Percentiles rank a stretch among this genome's conserved stretches.
These are phyloP conservation scores for Pneumocystis sp. DNA, from an alignment of 1,139 yeast genomes.

Conservation along the genomic window DNA sequence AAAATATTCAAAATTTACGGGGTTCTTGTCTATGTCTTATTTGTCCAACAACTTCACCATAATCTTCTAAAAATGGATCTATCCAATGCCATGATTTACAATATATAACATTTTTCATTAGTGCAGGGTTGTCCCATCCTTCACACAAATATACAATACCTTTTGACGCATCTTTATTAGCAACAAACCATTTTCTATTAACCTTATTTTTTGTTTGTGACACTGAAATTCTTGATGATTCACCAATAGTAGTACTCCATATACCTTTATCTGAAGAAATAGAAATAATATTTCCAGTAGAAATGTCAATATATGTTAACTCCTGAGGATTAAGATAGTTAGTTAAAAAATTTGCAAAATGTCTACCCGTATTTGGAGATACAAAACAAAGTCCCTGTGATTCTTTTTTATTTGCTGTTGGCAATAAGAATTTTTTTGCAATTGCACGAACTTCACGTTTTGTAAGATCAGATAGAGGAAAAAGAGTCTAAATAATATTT, in stretches of 20 bases:
- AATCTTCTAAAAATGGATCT: conserved; percentile 16
- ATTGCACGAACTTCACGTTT: conserved; percentile 61
- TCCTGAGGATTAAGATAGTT: conserved; percentile 72
- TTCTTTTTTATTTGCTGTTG: conserved; percentile 56
- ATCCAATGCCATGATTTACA: conserved; percentile 43
- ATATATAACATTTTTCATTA: conserved; percentile 34
- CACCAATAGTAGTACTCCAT: conserved; percentile 94
- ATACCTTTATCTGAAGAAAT: conserved; percentile 47
- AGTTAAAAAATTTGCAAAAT: conserved; percentile 57
- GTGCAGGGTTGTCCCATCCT: conserved; percentile 49
- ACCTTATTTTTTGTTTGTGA: conserved; percentile 71
- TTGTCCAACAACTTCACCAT: conserved; percentile 6
- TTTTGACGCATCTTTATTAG: conserved; percentile 45
- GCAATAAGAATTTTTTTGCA: conserved; percentile 41
- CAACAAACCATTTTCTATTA: conserved; percentile 75
- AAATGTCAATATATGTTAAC: conserved; percentile 45
- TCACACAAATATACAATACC: conserved; percentile 68
- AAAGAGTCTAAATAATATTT: conserved; percentile 26
- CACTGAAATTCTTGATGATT: conserved; percentile 59
- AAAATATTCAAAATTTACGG: background rate
- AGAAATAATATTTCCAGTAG: conserved; percentile 51
- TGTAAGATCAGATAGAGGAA: conserved; percentile 67
- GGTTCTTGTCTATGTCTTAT: conserved; percentile 7
- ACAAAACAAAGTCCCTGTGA: conserved; percentile 95
- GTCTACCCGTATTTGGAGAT: conserved; percentile 37